Conservation (phyloP, 169 alveolate genomes). For the Besnoitia besnoiti region DNA sequence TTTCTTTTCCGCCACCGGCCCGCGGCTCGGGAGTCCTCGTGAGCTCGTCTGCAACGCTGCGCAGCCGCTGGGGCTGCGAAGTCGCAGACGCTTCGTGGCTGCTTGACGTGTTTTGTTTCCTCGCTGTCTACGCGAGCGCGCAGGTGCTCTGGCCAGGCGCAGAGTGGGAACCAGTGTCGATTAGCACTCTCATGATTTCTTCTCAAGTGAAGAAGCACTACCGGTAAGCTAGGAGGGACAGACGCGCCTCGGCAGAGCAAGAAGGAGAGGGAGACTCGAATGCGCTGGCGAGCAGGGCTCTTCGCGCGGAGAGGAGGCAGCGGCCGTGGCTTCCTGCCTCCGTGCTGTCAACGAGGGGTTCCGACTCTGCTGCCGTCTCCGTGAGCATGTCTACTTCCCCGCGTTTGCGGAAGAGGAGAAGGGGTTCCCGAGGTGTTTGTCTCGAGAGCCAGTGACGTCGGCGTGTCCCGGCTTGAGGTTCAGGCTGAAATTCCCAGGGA, state of each 20-base stretch:
- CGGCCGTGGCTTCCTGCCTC: neutral
- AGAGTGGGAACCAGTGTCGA: slow-evolving; percentile 57
- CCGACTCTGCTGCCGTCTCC: neutral
- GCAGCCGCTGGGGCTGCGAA: too few relatives aligned
- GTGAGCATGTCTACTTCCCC: neutral
- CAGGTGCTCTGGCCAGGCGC: slow-evolving; percentile 62
- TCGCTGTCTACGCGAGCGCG: too few relatives aligned
- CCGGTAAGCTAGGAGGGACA: neutral
- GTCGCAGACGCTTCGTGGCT: too few relatives aligned
- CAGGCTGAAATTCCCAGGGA: too few relatives aligned
- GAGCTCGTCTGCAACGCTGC: too few relatives aligned
- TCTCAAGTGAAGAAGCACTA: slow-evolving; percentile 34
- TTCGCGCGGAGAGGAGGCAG: neutral
- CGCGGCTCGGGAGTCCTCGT: too few relatives aligned
- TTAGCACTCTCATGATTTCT: slow-evolving; percentile 38
- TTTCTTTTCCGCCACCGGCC: neutral
- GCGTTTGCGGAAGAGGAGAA: neutral
- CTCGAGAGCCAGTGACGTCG: too few relatives aligned
- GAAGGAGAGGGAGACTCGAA: neutral
- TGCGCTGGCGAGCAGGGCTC: neutral
- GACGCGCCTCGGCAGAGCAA: neutral
- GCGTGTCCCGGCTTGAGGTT: too few relatives aligned
- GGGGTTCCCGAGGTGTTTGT: too few relatives aligned
- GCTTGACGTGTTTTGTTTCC: too few relatives aligned
- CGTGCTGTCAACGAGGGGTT: neutral